Percentiles rank a stretch among this genome's conserved stretches.
Evolutionary conservation across 768 basidiomycete genomes (phyloP).

Genomic region (Baorangia bicolor): DNA sequence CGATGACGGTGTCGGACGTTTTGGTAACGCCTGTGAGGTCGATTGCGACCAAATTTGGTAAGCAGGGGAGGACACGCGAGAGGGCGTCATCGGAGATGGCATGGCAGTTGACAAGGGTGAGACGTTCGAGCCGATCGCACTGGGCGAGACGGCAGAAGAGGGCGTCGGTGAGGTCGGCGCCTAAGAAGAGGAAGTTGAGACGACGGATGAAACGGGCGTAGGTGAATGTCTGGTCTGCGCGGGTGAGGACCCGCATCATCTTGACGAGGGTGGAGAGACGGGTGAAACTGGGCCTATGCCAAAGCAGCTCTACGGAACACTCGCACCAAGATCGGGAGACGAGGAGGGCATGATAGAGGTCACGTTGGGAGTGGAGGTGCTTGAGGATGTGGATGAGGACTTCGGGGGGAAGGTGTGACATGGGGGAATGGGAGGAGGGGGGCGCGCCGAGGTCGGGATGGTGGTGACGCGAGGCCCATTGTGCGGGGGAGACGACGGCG

Average conservation of each 20-base stretch:
- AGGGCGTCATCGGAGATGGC: constrained; percentile 65
- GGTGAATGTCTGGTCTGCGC: constrained; percentile 72
- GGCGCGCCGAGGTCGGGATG: constrained; percentile 34
- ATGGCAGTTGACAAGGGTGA: constrained; percentile 82
- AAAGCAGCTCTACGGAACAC: constrained; percentile 91
- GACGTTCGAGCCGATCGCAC: constrained; percentile 82
- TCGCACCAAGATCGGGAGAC: constrained; percentile 95
- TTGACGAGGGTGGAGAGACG: constrained; percentile 68
- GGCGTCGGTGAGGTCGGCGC: constrained; percentile 67
- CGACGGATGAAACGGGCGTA: constrained; percentile 88
- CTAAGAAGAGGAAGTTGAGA: constrained; percentile 81
- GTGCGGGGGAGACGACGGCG: constrained; percentile 59
- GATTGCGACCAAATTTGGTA: constrained; percentile 79
- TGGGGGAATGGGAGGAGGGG: constrained; percentile 47
- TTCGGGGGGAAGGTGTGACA: constrained; percentile 80
- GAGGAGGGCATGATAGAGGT: constrained; percentile 72
- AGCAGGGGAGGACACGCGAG: constrained; percentile 59
- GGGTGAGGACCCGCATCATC: constrained; percentile 70
- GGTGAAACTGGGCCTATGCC: constrained; percentile 85
- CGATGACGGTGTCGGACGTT: constrained; percentile 69
- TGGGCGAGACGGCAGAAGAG: constrained; percentile 66
- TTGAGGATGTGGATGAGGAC: constrained; percentile 91
- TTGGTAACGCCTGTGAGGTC: constrained; percentile 76
- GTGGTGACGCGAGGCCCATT: constrained; percentile 46
- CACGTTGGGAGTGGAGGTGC: constrained; percentile 69